Percentiles rank a stretch among this genome's conserved stretches.
These are phyloP conservation scores for Apophysomyces ossiformis DNA, from an alignment of 371 early-diverging fungal genomes.

Conservation along the genomic window DNA sequence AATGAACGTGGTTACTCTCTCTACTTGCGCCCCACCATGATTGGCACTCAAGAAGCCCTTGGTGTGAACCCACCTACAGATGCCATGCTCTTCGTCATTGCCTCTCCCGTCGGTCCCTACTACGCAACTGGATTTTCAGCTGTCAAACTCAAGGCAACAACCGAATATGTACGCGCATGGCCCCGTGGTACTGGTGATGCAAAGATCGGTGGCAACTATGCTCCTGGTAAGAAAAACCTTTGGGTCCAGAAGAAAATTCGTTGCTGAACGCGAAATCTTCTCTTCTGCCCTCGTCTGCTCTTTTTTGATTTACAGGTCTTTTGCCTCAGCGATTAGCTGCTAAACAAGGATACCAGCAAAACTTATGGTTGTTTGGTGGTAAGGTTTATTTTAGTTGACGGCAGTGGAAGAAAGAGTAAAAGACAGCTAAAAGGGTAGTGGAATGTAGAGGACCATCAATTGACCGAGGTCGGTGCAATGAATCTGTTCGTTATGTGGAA, in stretches of 20 bases:
- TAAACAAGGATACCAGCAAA: constrained; percentile 88
- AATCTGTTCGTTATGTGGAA: constrained; percentile 91
- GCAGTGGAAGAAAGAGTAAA: not conserved
- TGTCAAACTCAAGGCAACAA: constrained; percentile 84
- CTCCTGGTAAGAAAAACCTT: constrained; percentile 33
- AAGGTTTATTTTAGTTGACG: constrained; percentile 7
- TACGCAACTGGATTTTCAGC: constrained; percentile 93
- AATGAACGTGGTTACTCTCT: constrained; percentile 91
- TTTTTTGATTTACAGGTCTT: constrained; percentile 51
- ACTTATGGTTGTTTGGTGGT: constrained; percentile 92
- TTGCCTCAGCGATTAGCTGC: constrained; percentile 90
- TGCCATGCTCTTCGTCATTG: constrained; percentile 89
- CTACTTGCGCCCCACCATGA: constrained; percentile 95
- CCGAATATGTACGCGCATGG: constrained; percentile 92
- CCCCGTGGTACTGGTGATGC: constrained; percentile 95
- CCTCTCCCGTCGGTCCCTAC: constrained; percentile 97
- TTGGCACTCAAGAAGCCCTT: constrained; percentile 87
- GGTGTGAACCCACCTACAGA: constrained; percentile 76
- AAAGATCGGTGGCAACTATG: constrained; percentile 93
- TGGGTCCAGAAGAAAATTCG: not conserved
- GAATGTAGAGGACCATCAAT: constrained; percentile 63
- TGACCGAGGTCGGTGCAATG: constrained; percentile 98
- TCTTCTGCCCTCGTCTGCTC: not conserved
- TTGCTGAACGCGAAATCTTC: no score
- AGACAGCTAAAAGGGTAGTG: no score